Base-by-base conservation (phyloP, 176 grass and related monocot genomes). In the Triticum timopheevii region DNA sequence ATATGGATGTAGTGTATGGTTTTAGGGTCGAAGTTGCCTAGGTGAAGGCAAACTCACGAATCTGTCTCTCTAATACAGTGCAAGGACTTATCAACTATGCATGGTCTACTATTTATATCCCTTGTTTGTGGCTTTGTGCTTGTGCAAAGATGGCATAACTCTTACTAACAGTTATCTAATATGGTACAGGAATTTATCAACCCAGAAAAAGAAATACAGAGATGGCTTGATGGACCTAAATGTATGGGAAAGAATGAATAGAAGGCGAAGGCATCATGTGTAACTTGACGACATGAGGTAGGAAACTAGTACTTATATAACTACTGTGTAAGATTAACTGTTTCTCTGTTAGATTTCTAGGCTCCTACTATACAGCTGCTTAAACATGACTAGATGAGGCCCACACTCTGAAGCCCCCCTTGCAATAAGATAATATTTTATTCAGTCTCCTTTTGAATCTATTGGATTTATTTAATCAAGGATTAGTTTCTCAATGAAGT, bases 321-420 rank as follows among this genome's bases (percentile, higher is more conserved):
- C 39, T 62, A 27, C 69, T 74, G 27, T 56, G 78, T 71, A 22
- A 49, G 63, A 50, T 10, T 56, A 52, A 84, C 50, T 28, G n/a
- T 17, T 42, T 71, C 36, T 69, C 5, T 56, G 17, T 81, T 72
- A 68, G 25, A 82, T 78, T 30, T 30, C 24, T 56, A 44, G 16
- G 36, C 63, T 38, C 16, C 22, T 61, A 59, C 2, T 45, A 40
- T 52, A 6, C 20, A 76, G 62, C 69, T 69, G 82, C 83, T 47
- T 28, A 81, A 89, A 89, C 82, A 81, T 20, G 83, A 82, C 88
- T 49, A 62, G 27, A 71, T 13, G 28, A 79, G 73, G 62, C 20
- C 4, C 71, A 16, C 49, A 16, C 30, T 82, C 28, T 77, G 83
- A 30, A 62, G 13, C 16, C 2, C 17, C 71, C 28, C 27, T 78